phyloP scores from a whole-genome alignment of 192 early-diverging fungal species.

The Coemansia erecta region DNA sequence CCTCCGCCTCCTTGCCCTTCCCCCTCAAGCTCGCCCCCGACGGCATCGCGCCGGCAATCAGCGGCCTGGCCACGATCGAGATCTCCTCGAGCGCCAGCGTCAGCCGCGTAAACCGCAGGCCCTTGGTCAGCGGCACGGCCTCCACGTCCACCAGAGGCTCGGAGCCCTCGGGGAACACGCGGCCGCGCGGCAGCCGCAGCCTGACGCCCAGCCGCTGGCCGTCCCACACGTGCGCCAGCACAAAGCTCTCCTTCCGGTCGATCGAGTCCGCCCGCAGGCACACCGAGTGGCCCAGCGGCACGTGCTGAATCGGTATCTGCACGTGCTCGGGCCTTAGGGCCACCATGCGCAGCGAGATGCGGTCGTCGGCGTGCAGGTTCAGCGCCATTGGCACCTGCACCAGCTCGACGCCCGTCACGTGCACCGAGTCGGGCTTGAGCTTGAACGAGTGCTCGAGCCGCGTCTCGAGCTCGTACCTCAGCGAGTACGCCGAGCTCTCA shows the following conservation, averaged over 20 bases:
- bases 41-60: conserved; percentile 4
- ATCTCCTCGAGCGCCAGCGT: conserved; percentile 38
- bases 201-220: conserved; percentile 11
- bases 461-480: conserved; percentile 35
- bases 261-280: conserved; percentile 22
- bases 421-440: conserved; percentile 28
- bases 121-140: conserved; percentile 27
- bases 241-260: conserved; percentile 23
- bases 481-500: conserved; percentile 17
- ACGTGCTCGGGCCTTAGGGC: too few relatives aligned
- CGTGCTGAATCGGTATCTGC: too few relatives aligned
- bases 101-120: conserved; percentile 16
- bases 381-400: conserved; percentile 39
- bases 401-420: conserved; percentile 14
- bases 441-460: conserved; percentile 38
- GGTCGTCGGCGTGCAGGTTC: conserved; percentile 42
- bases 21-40: too few relatives aligned
- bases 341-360: conserved; percentile 26
- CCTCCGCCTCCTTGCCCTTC: too few relatives aligned
- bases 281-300: conserved; percentile 31
- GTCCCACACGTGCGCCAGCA: conserved; percentile 42
- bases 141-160: conserved; percentile 25
- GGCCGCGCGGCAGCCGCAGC: conserved; percentile 25
- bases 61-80: conserved; percentile 37
- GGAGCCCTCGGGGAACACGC: conserved; percentile 17